These are phyloP conservation scores for Catharanthus roseus DNA, from an alignment of 257 asterid species.

Conservation along the genomic window DNA sequence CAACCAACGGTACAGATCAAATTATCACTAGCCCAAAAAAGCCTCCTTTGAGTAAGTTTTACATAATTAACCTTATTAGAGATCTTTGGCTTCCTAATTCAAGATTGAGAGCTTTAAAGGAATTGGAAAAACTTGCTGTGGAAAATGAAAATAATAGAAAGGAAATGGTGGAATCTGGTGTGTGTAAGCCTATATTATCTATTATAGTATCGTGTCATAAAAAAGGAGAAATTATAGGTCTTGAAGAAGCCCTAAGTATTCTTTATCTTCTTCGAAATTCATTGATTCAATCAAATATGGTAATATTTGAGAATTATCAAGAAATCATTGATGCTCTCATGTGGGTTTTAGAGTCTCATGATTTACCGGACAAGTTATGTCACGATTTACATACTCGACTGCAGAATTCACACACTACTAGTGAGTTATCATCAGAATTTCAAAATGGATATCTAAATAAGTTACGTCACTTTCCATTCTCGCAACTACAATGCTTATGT, in stretches of 20 bases:
- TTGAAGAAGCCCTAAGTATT: conserved; percentile 32
- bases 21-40: conserved; percentile 14
- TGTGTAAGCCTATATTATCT: conserved; percentile 8
- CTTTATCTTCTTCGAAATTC: conserved; percentile 19
- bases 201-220: conserved; percentile 27
- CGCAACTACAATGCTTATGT: no score
- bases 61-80: conserved; percentile 25
- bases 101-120: conserved; percentile 27
- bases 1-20: conserved; percentile 20
- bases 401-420: no score
- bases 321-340: conserved; percentile 29
- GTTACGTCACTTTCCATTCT: no score
- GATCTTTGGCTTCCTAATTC: conserved; percentile 20
- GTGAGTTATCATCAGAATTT: no score
- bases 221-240: conserved; percentile 13
- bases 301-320: conserved; percentile 5
- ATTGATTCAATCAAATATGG: background rate
- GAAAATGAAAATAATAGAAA: conserved; percentile 32
- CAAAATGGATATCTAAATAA: no score
- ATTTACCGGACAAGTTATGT: background rate
- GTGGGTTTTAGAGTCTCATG: conserved; percentile 30
- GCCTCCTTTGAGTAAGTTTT: conserved; percentile 20
- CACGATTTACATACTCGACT: no score
- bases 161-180: conserved; percentile 34
- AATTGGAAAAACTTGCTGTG: conserved; percentile 29